Evolutionary conservation across 306 rosid species (phyloP), one percentile per base, ranked within the genome.

Genomic region (Dryas alaskensis): DNA sequence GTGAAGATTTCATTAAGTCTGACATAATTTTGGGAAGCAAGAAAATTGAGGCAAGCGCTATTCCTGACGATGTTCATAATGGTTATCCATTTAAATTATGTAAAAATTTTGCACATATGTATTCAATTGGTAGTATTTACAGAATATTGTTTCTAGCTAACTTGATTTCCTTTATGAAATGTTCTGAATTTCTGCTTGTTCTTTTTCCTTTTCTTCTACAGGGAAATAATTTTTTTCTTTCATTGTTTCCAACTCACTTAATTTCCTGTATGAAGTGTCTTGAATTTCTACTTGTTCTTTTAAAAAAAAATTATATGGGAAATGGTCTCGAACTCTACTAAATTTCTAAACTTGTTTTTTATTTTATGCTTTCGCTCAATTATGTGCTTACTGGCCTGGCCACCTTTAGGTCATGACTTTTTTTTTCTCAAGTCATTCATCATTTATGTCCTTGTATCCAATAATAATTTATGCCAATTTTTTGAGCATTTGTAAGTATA

Each of bases 1-100:
- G 93, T 59, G 93, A 92, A 22, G 81, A 88, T 74, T 92, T 88
- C 58, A 88, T 94, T 40, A 81, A 72, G 81, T 89, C 97, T 76
- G 87, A 84, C 61, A 96, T 84, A 71, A 86, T 94, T 48, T 76
- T 94, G 83, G 99, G 97, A 74, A 87, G 88, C 83, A 74, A 82
- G 77, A 86, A 84, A 73, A 84, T 92, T 69, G 93, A 89, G 97
- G 99, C 72, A 84, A 89, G 91, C 70, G 19, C 25, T 6, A 66
- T 49, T 69, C 57, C 16, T 83, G 69, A 52, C 49, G 8, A 27
- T 77, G 67, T 73, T 76, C 40, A 49, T 27, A 1, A 11, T 75
- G 6, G 8, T 61, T 5, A 12, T 37, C 10, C 43, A 17, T 42
- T 22, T 66, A 45, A 59, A 47, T 44, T 11, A 2, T 22, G 22